Conservation (phyloP, 1,139 yeast genomes). For the Geotrichum candidum region DNA sequence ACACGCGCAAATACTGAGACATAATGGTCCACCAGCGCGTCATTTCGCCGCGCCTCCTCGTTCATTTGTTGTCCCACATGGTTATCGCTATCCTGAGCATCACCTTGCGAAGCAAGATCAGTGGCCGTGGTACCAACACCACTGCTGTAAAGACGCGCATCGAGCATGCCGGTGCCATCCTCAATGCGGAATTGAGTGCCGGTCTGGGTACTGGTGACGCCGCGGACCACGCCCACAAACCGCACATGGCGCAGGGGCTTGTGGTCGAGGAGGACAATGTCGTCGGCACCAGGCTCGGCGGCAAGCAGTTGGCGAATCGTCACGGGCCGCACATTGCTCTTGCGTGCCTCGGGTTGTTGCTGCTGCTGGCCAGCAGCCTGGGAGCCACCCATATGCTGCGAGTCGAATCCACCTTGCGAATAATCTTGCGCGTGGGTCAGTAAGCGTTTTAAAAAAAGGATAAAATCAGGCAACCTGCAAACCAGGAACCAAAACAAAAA, state of each 20-base stretch:
- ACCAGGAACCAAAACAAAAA: not conserved
- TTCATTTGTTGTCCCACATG: not conserved
- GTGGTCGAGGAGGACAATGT: conserved; percentile 3
- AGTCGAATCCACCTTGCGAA: not conserved
- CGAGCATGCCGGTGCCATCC: conserved; percentile 12
- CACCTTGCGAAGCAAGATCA: not conserved
- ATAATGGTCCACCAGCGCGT: not conserved
- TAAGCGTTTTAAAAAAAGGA: not conserved
- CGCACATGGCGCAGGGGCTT: conserved; percentile 12
- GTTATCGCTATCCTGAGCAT: not conserved
- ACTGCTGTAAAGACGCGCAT: conserved; percentile 1
- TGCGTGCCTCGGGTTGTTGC: conserved; percentile 1
- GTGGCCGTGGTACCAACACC: not conserved
- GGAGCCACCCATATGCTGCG: not conserved
- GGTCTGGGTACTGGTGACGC: conserved; percentile 1
- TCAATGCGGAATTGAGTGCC: conserved; percentile 7
- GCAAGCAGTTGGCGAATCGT: conserved; percentile 6
- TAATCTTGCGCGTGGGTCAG: not conserved
- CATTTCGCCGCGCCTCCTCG: not conserved
- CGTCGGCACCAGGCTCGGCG: not conserved
- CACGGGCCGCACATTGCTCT: conserved; percentile 9
- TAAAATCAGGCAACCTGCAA: not conserved
- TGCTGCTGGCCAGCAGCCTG: not conserved
- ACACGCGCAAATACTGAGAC: conserved; percentile 11
- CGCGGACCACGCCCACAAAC: conserved; percentile 10